Evolutionary conservation across 176 grass and related monocot species (phyloP), one percentile per base, ranked within the genome.

Genomic region (Triticum dicoccoides): DNA sequence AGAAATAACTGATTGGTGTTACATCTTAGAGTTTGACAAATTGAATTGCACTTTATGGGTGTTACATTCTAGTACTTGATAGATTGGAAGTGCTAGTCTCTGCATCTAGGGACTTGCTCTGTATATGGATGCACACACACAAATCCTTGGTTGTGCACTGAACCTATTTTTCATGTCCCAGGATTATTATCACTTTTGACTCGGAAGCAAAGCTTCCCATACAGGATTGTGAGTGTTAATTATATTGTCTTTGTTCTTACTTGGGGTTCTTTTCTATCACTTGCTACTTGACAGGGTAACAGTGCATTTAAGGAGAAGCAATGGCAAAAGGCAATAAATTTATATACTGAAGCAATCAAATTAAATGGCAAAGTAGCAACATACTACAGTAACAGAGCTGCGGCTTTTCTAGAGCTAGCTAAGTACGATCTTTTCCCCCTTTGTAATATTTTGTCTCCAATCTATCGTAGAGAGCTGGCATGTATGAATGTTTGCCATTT

Each of bases 351-450:
- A 91, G 94, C 97, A 20, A 99, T 97, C 67, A 94, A 85, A 91
- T 92, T 99, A 83, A 99, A 94, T 87, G 91, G 59, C 82, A 95
- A 95, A 35, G 87, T 90, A 58, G 86, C 97, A 30, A 96, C 97
- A 83, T 99, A 95, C 83, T 94, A 99, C 79, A 99, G 87, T 71
- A 99, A 99, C 80, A 91, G 97, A 88, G 94, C 97, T 85, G 94
- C 94, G 76, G 97, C 97, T 73, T 97, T 93, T 90, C 85, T 99
- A 63, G 94, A 95, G 90, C 27, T 91, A 78, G 23, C 87, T 51
- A 97, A 83, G 94, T 97, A 97, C 12, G 45, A 39, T 83, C 56
- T 79, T 29, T 23, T 17, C 29, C 38, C 8, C 38, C 67, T 2
- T 70, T 45, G 34, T 9, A 39, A 1, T 73, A 1, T 73, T 78